Evolutionary conservation across 2,329 filamentous ascomycete species (phyloP), one percentile per base, ranked within the genome.

Genomic region (Aureobasidium sp.): DNA sequence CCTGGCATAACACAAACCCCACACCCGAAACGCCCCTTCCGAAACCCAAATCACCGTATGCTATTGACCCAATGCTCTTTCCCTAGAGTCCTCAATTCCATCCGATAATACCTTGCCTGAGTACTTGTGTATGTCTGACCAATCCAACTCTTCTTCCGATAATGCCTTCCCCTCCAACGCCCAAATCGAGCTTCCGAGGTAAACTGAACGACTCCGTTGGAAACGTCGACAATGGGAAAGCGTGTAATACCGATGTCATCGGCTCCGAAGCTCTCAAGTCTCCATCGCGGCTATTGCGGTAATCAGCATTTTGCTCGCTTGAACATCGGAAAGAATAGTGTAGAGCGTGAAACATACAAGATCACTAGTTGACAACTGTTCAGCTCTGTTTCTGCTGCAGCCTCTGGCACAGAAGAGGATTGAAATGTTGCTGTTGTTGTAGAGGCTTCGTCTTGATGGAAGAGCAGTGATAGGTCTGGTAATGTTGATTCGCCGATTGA

Each of bases 81-180:
- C 29, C 17, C 29, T 51, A 29, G 10, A 23, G 8, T 17, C 27
- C n/a, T 70, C 65, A 70, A 63, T 70, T 70, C 63, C 64, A 70
- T 9, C 69, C 69, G 46, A 70, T 67, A 36, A 70, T 66, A 5
- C 69, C 69, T 44, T 69, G 62, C 13, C 62, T 53, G 12, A 63
- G 3, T 15, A 63, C 46, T 17, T 39, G 50, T n/a, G 53, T 42
- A 5, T 66, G 62, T 36, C 58, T 58, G 20, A 69, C 64, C 44
- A 70, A 64, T 23, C 62, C 65, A 0, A 70, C 67, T 48, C 69
- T 61, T 46, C 69, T 56, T 12, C 69, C 69, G 48, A 70, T 68
- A 13, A 70, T 50, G 2, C 69, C 69, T 2, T 69, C 66, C 0
- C 67, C 69, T 23, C 69, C 69, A 8, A 69, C 69, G 0, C 69